A percentile compares a stretch with the other conserved stretches of the same genome.
These are phyloP conservation scores for Lathyrus sativus DNA, from an alignment of 306 rosid species.

Conservation along the genomic window DNA sequence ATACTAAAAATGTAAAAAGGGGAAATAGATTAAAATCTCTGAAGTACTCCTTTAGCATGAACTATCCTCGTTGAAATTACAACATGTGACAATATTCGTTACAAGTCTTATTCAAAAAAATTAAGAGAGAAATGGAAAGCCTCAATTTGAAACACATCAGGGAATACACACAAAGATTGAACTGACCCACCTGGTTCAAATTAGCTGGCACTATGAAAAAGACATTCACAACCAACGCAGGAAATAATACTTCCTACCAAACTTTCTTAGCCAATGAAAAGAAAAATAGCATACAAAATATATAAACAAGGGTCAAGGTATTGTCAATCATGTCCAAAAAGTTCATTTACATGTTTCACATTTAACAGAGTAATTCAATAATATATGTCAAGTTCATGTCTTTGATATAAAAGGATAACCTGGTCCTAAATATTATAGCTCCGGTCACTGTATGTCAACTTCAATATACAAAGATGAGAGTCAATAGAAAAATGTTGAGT, in stretches of 20 bases:
- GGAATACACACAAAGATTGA: not conserved
- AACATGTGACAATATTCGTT: not conserved
- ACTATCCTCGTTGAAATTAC: not conserved
- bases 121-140: not conserved
- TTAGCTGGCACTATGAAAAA: not conserved
- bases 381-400: not conserved
- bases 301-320: not conserved
- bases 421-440: not conserved
- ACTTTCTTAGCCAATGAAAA: not conserved
- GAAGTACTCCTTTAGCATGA: not conserved
- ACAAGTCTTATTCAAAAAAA: not conserved
- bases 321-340: not conserved
- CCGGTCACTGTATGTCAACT: not conserved
- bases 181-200: not conserved
- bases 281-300: not conserved
- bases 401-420: not conserved
- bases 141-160: not conserved
- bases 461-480: not conserved
- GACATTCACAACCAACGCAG: not conserved
- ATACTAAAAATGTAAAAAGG: constrained; percentile 4
- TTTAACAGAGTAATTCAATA: constrained; percentile 4
- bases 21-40: not conserved
- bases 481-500: constrained; percentile 7
- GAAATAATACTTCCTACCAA: constrained; percentile 7
- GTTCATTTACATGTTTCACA: constrained; percentile 8